Percentiles rank a stretch among this genome's conserved stretches.
These are phyloP conservation scores for Penicillium pulvis DNA, from an alignment of 495 filamentous ascomycete species.

Conservation along the genomic window DNA sequence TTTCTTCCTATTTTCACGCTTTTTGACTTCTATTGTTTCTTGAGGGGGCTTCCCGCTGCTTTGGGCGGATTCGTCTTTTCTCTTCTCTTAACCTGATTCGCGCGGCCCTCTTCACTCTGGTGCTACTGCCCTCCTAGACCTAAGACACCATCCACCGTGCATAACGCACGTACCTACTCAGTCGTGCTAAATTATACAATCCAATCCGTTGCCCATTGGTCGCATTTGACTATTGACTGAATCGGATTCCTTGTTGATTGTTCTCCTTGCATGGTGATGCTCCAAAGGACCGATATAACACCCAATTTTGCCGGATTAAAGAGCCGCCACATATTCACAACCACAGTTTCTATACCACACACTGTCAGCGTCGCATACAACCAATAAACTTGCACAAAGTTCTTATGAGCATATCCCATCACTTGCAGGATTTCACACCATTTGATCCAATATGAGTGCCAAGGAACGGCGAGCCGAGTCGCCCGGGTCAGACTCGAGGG, in stretches of 20 bases:
- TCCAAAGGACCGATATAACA: background rate
- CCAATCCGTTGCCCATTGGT: constrained; percentile 20
- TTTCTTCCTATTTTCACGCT: background rate
- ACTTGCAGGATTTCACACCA: background rate
- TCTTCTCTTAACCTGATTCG: background rate
- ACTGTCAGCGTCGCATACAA: background rate
- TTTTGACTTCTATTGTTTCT: background rate
- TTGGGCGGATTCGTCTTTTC: background rate
- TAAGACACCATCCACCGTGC: background rate
- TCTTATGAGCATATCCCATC: background rate
- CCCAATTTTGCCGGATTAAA: constrained; percentile 14
- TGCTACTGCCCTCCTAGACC: background rate
- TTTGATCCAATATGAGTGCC: constrained; percentile 14
- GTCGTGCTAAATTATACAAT: constrained; percentile 14
- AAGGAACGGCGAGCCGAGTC: constrained; percentile 13
- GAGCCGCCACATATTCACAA: constrained; percentile 9
- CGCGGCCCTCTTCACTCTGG: too few relatives aligned
- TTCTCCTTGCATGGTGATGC: background rate
- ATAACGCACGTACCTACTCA: background rate
- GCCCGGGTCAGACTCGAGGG: constrained; percentile 15
- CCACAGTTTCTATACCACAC: constrained; percentile 6
- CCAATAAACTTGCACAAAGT: background rate
- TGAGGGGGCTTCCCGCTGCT: background rate
- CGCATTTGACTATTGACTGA: constrained; percentile 8
- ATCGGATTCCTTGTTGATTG: background rate